Percentiles rank a stretch among this genome's conserved stretches.
Conservation (phyloP, 2,329 filamentous ascomycete genomes). For the Thelonectria discophora region DNA sequence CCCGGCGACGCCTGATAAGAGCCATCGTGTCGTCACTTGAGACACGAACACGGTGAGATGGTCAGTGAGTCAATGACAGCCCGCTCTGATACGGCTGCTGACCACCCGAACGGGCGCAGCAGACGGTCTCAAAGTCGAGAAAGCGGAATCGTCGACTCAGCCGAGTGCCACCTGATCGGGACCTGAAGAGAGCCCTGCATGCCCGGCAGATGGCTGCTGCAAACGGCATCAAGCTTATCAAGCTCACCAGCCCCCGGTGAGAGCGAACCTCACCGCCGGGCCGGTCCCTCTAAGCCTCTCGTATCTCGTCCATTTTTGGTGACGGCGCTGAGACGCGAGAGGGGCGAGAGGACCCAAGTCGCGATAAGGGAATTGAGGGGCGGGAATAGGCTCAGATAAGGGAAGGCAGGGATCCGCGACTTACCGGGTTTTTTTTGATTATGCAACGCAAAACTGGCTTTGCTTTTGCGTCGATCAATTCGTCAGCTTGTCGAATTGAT, state of each 20-base stretch:
- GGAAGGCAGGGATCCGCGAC: slow-evolving; percentile 17
- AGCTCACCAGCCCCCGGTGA: slow-evolving; percentile 26
- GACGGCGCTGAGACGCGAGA: slow-evolving; percentile 20
- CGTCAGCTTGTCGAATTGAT: slow-evolving; percentile 18
- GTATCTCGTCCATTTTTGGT: slow-evolving; percentile 35
- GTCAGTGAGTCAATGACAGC: slow-evolving; percentile 18
- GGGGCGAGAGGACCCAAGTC: slow-evolving; percentile 20
- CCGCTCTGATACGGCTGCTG: slow-evolving; percentile 26
- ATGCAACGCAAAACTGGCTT: slow-evolving; percentile 17
- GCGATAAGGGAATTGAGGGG: slow-evolving; percentile 26
- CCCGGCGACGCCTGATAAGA: slow-evolving; percentile 17
- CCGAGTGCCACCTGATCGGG: slow-evolving; percentile 39
- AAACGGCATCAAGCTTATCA: slow-evolving; percentile 27
- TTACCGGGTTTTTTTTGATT: slow-evolving; percentile 28
- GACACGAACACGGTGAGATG: slow-evolving; percentile 18
- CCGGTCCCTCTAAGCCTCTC: slow-evolving; percentile 34
- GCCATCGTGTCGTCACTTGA: slow-evolving; percentile 21
- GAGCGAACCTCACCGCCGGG: slow-evolving; percentile 41
- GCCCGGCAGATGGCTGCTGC: slow-evolving; percentile 31
- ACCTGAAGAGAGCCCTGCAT: slow-evolving; percentile 30
- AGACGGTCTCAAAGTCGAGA: slow-evolving; percentile 11
- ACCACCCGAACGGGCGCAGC: slow-evolving; percentile 28
- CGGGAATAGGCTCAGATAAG: slow-evolving; percentile 21
- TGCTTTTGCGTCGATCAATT: slow-evolving; percentile 24
- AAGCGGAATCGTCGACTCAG: slow-evolving; percentile 22